Base-by-base conservation (phyloP, 352 stramenopile species). In the Thalassiosira hispida region DNA sequence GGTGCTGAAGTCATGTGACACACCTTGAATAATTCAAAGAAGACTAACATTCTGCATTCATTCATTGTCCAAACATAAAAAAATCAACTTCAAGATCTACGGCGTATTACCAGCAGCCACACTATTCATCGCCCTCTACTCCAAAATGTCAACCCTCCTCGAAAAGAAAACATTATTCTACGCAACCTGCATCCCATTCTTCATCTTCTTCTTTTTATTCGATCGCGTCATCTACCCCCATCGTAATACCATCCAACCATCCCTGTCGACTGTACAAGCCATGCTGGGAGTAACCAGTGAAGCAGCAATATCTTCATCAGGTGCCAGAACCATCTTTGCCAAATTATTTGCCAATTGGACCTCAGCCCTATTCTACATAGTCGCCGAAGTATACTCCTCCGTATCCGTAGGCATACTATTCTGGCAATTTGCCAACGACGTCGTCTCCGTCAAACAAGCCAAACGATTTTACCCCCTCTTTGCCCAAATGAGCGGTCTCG, bases 341-440 rank as follows among this genome's bases (percentile, higher is more conserved):
- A 94, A 90, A 51, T 88, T 94, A 53, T 74, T 90, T 23, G 61
- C 82, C 11, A 84, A 94, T 64, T 92, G 87, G 89, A 91, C 88
- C 20, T 92, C 85, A 20, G 87, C 92, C 16, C 52, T 96, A 20
- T 96, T 94, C 73, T 96, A 96, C 72, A 77, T 96, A 3, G 74
- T 96, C n/a, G 87, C 92, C 16, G 93, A 96, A 83, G 87, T 96
- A 1, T 96, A 94, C 69, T 93, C 87, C 4, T 94, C 85, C 23
- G 93, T 95, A 8, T 93, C 85, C 18, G 91, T 96, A 14, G 91
- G 92, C 14, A 87, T 97, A 42, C 78, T 97, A 12, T 97, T 97
- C 86, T 97, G 94, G 94, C 91, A 95, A 65, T 95, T 94, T 80
- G 94, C 94, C 53, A 97, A 97, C 83, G 90, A 96, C 72, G 89